Base-by-base conservation (phyloP, 139 green algal genomes). In the Desmodesmus armatus region DNA sequence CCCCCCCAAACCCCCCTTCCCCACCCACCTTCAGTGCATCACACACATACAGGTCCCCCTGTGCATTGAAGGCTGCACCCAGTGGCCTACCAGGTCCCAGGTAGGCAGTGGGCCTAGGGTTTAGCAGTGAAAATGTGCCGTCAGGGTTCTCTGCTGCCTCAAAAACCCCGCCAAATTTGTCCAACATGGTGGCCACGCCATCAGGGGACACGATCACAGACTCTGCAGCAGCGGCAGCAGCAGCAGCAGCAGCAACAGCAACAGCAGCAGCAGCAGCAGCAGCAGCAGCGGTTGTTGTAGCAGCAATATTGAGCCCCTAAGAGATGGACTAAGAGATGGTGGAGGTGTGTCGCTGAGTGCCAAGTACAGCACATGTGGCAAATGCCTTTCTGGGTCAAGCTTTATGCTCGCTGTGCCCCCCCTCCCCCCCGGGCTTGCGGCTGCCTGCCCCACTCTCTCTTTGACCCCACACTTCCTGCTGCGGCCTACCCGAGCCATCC, bases 1-100 rank as follows among this genome's bases (percentile, higher is more conserved):
- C n/a, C n/a, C n/a, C n/a, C n/a, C n/a, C n/a, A n/a, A n/a, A n/a
- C n/a, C n/a, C n/a, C n/a, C n/a, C n/a, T n/a, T n/a, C n/a, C n/a
- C n/a, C n/a, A n/a, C n/a, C n/a, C n/a, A n/a, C 88, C 81, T 87
- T 87, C 1, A 77, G n/a, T 17, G 84, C 53, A 65, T 91, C 87
- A 60, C 87, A 91, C 27, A 91, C 63, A 2, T 86, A 35, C 0
- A 91, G 43, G 71, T 85, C 47, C 11, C 82, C 83, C 5, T 83
- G 31, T 37, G 78, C 60, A 72, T 87, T 65, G 51, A 84, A 80
- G n/a, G 49, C 49, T 29, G 63, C 51, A 2, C 87, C 87, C 29
- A 87, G 55, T 0, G 87, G 87, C 60, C 87, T 71, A 15, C 87
- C 87, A 53, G 78, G 41, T 2, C 85, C 85, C 27, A 89, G 58